Evolutionary conservation across 495 filamentous ascomycete species (phyloP).

Genomic region (Bacidia rubella): DNA sequence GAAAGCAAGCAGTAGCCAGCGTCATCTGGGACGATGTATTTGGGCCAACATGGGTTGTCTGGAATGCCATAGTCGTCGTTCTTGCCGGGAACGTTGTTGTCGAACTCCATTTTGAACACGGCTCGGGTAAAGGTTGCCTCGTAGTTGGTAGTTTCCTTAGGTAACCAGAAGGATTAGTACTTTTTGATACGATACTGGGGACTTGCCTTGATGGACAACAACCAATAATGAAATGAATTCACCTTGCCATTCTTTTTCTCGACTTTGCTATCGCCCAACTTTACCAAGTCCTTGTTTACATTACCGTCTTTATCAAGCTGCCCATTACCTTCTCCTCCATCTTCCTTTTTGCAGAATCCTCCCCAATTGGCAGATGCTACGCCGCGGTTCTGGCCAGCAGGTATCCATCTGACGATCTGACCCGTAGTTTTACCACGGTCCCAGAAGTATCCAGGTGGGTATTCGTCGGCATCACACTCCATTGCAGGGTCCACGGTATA

Average conservation of each 20-base stretch:
- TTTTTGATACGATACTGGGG: too few species aligned
- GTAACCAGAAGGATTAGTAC: too few species aligned
- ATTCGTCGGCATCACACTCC: not conserved
- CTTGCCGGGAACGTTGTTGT: not conserved
- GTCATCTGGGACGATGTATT: not conserved
- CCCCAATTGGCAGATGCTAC: not conserved
- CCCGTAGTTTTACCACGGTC: not conserved
- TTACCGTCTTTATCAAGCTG: not conserved
- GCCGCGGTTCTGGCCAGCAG: not conserved
- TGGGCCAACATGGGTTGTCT: constrained; percentile 3
- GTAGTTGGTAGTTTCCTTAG: not conserved
- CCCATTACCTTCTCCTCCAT: not conserved
- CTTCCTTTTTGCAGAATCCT: not conserved
- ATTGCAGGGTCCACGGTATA: not conserved
- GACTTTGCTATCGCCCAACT: not conserved
- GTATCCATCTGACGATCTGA: not conserved
- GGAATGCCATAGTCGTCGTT: not conserved
- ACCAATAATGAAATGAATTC: not conserved
- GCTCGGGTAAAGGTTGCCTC: not conserved
- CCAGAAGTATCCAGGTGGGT: not conserved
- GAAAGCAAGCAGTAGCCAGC: not conserved
- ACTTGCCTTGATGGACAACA: too few species aligned
- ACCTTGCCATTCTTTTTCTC: not conserved
- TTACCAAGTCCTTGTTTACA: not conserved
- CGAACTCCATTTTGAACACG: not conserved